Conservation (phyloP, 2,329 filamentous ascomycete species). For the Cryphonectria japonica region DNA sequence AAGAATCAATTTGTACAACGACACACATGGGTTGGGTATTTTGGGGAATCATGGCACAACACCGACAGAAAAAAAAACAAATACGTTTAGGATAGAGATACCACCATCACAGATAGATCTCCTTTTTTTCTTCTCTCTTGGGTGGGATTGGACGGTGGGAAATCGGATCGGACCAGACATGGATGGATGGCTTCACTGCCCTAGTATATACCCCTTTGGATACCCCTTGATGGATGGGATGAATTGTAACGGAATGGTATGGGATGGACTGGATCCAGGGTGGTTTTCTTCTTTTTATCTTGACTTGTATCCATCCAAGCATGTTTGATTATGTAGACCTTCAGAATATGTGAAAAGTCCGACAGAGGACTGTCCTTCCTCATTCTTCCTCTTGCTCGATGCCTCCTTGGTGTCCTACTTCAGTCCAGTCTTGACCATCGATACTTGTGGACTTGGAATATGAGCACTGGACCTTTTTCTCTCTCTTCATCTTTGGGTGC, state of each 20-base stretch:
- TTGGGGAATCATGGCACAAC: neutral
- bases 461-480: too few relatives aligned
- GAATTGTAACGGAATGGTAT: neutral
- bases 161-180: neutral
- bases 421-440: too few relatives aligned
- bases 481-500: too few relatives aligned
- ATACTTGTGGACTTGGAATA: too few relatives aligned
- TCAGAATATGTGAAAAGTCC: neutral
- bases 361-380: neutral
- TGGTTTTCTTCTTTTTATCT: neutral
- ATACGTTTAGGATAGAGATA: constrained; percentile 8
- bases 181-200: constrained; percentile 1
- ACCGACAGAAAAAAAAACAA: neutral
- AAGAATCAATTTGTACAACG: neutral
- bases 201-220: constrained; percentile 2
- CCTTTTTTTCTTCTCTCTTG: neutral
- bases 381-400: neutral
- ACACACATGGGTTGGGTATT: neutral
- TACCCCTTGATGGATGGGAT: neutral
- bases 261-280: neutral
- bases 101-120: neutral
- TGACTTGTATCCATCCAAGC: neutral
- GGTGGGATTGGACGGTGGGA: neutral
- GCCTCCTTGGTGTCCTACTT: too few relatives aligned
- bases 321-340: neutral